A percentile compares a stretch with the other conserved stretches of the same genome.
Evolutionary conservation across 805 yeast species (phyloP).

Genomic region (Candida pseudoglaebosa): DNA sequence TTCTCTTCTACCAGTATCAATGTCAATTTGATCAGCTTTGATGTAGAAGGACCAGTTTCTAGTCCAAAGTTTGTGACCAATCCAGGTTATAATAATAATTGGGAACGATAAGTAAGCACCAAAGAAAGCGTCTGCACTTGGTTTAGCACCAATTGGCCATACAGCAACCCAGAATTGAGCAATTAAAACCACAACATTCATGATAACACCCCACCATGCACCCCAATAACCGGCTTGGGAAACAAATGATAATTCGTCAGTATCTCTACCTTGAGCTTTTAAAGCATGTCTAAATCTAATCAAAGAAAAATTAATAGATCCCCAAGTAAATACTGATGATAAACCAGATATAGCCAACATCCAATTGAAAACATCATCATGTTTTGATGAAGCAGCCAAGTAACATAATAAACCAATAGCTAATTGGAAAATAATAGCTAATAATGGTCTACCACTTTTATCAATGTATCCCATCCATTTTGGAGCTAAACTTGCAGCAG

Average conservation of each 20-base stretch:
- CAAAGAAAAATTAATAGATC: constrained; percentile 55
- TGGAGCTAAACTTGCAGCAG: constrained; percentile 64
- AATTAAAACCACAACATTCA: constrained; percentile 48
- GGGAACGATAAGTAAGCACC: constrained; percentile 32
- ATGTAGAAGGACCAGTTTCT: constrained; percentile 24
- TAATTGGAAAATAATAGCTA: constrained; percentile 48
- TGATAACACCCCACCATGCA: constrained; percentile 46
- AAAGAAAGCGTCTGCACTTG: constrained; percentile 30
- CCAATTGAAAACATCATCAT: constrained; percentile 61
- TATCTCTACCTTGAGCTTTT: constrained; percentile 48
- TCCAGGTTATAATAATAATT: constrained; percentile 25
- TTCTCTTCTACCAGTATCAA: constrained; percentile 34
- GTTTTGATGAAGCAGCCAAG: constrained; percentile 53
- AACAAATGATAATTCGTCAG: constrained; percentile 49
- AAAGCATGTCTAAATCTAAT: constrained; percentile 58
- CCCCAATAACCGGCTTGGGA: constrained; percentile 53
- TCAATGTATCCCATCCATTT: constrained; percentile 56
- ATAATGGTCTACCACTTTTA: constrained; percentile 63
- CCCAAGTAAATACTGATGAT: constrained; percentile 62
- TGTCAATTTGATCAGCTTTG: constrained; percentile 26
- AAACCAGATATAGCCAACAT: constrained; percentile 60
- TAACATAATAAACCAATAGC: constrained; percentile 59
- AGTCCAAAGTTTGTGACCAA: constrained; percentile 26
- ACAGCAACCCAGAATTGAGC: constrained; percentile 68
- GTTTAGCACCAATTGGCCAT: constrained; percentile 48